These are phyloP conservation scores for Tritrichomonas foetus DNA, from an alignment of 208 protist genomes.

Conservation along the genomic window DNA sequence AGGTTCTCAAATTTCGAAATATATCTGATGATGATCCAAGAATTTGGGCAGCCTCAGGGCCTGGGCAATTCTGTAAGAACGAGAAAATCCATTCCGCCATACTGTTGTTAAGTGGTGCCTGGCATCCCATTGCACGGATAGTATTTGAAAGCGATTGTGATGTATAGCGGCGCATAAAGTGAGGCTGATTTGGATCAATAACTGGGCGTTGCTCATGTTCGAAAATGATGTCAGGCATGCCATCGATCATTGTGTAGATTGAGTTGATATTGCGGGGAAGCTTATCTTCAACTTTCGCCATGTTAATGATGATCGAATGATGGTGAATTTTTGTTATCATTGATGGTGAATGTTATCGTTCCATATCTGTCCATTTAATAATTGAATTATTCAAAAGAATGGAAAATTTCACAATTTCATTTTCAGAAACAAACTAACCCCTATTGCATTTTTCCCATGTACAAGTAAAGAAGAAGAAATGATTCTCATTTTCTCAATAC, in stretches of 20 bases:
- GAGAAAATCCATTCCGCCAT: background rate
- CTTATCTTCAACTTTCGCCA: no score
- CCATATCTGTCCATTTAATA: no score
- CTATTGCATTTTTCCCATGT: no score
- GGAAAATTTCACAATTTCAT: no score
- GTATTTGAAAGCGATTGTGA: background rate
- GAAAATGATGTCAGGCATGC: background rate
- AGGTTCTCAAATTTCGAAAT: background rate
- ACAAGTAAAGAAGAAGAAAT: no score
- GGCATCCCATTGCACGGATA: background rate
- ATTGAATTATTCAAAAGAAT: no score
- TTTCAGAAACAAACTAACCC: no score
- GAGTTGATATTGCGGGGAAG: background rate
- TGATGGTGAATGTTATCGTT: no score
- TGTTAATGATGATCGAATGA: no score
- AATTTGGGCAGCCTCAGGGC: background rate
- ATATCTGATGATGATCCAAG: background rate
- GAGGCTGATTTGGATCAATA: background rate
- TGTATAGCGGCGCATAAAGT: background rate
- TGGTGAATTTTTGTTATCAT: no score
- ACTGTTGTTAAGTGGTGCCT: background rate
- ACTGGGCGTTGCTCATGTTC: background rate
- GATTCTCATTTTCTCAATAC: no score
- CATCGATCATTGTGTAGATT: background rate
- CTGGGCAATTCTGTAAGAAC: background rate